These are phyloP conservation scores for Loxodes magnus DNA, from an alignment of 73 alveolate species.

Conservation along the genomic window DNA sequence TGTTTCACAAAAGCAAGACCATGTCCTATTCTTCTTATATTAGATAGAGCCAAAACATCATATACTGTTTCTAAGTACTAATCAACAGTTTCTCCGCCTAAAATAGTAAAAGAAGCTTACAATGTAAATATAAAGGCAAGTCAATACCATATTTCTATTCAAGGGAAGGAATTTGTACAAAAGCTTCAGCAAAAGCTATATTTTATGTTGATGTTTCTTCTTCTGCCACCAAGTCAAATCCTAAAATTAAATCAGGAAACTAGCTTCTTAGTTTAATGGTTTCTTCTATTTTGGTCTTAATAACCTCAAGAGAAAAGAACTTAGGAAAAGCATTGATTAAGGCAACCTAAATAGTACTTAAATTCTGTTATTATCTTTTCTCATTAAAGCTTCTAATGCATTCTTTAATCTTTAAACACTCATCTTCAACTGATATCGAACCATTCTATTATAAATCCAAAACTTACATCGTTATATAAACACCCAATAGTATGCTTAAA, in stretches of 20 bases:
- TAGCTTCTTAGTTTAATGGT: too few relatives aligned
- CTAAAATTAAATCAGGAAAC: slow-evolving; percentile 19
- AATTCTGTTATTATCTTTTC: too few relatives aligned
- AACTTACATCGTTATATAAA: too few relatives aligned
- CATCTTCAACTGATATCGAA: too few relatives aligned
- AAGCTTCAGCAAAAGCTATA: slow-evolving; percentile 15
- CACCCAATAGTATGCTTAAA: too few relatives aligned
- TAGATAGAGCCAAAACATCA: not conserved
- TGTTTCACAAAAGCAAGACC: slow-evolving; percentile 20
- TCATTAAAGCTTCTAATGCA: too few relatives aligned
- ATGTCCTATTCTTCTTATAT: not conserved
- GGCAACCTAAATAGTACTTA: too few relatives aligned
- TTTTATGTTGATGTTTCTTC: slow-evolving; percentile 34
- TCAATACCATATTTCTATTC: not conserved
- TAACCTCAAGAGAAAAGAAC: too few relatives aligned
- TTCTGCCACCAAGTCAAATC: slow-evolving; percentile 38
- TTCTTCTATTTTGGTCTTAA: too few relatives aligned
- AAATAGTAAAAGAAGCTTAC: not conserved
- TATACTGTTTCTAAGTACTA: slow-evolving; percentile 12
- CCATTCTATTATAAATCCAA: too few relatives aligned
- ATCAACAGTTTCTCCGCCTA: slow-evolving; percentile 34
- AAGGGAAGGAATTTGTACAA: slow-evolving; percentile 5
- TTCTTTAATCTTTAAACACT: too few relatives aligned
- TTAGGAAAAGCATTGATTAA: too few relatives aligned
- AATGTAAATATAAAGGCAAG: slow-evolving; percentile 20